Evolutionary conservation across 306 rosid genomes (phyloP).

Genomic region (Cucurbita maxima): DNA sequence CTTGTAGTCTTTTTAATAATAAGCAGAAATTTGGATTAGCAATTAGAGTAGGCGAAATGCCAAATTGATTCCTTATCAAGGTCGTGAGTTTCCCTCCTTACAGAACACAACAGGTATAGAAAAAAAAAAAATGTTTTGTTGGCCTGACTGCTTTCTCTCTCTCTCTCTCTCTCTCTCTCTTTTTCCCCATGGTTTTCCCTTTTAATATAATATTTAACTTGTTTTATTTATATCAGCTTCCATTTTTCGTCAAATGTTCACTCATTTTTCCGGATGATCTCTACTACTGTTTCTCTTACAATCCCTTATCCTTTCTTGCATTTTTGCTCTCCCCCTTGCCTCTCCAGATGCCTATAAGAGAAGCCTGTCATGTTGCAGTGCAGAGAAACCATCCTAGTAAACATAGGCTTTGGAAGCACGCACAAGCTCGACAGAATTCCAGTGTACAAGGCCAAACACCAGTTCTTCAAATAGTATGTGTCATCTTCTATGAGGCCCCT

Average conservation of each 20-base stretch:
- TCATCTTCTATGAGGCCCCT: background rate
- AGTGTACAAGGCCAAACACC: constrained; percentile 48
- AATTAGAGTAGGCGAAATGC: background rate
- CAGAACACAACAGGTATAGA: background rate
- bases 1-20: background rate
- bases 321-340: constrained; percentile 5
- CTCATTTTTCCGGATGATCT: background rate
- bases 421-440: constrained; percentile 67
- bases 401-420: constrained; percentile 91
- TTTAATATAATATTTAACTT: no score
- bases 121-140: background rate
- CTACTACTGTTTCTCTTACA: background rate
- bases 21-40: background rate
- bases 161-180: no score
- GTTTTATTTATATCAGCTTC: background rate
- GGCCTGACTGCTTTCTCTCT: background rate
- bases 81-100: background rate
- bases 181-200: background rate
- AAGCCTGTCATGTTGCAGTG: constrained; percentile 91
- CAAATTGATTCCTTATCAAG: background rate
- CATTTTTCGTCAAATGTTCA: background rate
- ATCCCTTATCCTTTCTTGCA: background rate
- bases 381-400: constrained; percentile 71
- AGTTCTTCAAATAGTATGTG: constrained; percentile 82
- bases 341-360: constrained; percentile 83